phyloP scores from a whole-genome alignment of 176 grass and related monocot genomes.

The Bolboschoenus planiculmis region DNA sequence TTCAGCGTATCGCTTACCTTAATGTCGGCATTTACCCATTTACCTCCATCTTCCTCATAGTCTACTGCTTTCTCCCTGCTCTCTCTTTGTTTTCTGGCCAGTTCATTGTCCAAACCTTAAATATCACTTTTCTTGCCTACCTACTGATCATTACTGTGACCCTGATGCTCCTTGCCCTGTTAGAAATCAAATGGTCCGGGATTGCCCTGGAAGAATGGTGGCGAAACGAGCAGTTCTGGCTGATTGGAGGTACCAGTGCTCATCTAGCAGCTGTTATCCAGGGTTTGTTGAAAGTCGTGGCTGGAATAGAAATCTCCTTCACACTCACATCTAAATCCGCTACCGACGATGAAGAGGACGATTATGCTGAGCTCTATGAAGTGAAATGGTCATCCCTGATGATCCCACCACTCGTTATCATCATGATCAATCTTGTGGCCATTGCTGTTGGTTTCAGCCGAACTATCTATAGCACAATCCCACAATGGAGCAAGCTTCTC shows the following conservation, averaged over 20 bases:
- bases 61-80: constrained; percentile 96
- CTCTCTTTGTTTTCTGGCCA: constrained; percentile 95
- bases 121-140: constrained; percentile 78
- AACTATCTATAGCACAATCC: constrained; percentile 85
- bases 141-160: constrained; percentile 82
- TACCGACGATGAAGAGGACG: constrained; percentile 70
- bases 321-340: constrained; percentile 81
- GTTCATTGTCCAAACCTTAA: constrained; percentile 96
- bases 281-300: constrained; percentile 86
- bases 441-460: constrained; percentile 89
- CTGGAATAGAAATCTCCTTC: constrained; percentile 94
- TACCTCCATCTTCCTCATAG: constrained; percentile 94
- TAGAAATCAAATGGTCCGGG: constrained; percentile 97
- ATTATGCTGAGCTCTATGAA: constrained; percentile 73
- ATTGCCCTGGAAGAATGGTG: constrained; percentile 97
- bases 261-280: constrained; percentile 88
- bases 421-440: constrained; percentile 91
- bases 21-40: constrained; percentile 99
- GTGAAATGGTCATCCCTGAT: constrained; percentile 95
- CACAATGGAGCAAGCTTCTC: constrained; percentile 96
- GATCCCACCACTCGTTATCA: constrained; percentile 88
- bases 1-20: constrained; percentile 84
- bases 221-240: constrained; percentile 97
- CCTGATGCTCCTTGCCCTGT: constrained; percentile 71
- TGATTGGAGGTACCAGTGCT: constrained; percentile 92